Percentiles rank a stretch among this genome's conserved stretches.
Conservation (phyloP, 2,329 filamentous ascomycete species). For the Sarocladium strictum region DNA sequence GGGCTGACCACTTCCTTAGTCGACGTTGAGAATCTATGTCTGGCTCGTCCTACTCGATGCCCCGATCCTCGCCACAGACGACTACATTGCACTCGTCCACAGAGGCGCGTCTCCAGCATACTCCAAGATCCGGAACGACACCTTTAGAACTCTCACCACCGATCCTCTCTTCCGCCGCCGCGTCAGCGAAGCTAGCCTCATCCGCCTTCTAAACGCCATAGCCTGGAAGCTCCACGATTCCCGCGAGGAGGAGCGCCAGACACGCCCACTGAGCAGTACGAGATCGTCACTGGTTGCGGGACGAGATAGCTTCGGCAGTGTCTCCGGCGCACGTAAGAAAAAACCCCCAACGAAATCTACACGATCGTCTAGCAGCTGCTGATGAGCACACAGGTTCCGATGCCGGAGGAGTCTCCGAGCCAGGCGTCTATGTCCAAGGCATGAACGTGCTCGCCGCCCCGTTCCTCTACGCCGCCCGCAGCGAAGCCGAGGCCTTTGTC, state of each 20-base stretch:
- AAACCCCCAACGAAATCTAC: slow-evolving; percentile 29
- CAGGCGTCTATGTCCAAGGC: slow-evolving; percentile 91
- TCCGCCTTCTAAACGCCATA: slow-evolving; percentile 87
- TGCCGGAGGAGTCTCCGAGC: slow-evolving; percentile 49
- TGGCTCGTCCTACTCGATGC: slow-evolving; percentile 93
- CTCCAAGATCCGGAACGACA: slow-evolving; percentile 96
- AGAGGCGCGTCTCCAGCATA: slow-evolving; percentile 92
- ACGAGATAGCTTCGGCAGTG: slow-evolving; percentile 21
- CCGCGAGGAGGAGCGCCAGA: slow-evolving; percentile 43
- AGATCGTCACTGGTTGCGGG: slow-evolving; percentile 20
- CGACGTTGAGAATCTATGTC: slow-evolving; percentile 85
- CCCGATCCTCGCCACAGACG: slow-evolving; percentile 75
- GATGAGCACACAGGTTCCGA: slow-evolving; percentile 36
- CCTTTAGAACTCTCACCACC: slow-evolving; percentile 91
- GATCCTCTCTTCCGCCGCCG: slow-evolving; percentile 95
- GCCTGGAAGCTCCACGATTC: slow-evolving; percentile 90
- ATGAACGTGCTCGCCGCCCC: slow-evolving; percentile 98
- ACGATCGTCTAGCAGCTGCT: too few species aligned
- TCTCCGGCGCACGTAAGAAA: slow-evolving; percentile 32
- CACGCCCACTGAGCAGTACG: slow-evolving; percentile 28
- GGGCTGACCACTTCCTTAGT: slow-evolving; percentile 46
- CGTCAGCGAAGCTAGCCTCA: slow-evolving; percentile 91
- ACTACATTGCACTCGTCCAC: slow-evolving; percentile 85
- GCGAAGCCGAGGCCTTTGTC: slow-evolving; percentile 90
- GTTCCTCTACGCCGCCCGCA: slow-evolving; percentile 89